Evolutionary conservation across 495 filamentous ascomycete genomes (phyloP), one percentile per base, ranked within the genome.

Genomic region (Penicillium pancosmium): DNA sequence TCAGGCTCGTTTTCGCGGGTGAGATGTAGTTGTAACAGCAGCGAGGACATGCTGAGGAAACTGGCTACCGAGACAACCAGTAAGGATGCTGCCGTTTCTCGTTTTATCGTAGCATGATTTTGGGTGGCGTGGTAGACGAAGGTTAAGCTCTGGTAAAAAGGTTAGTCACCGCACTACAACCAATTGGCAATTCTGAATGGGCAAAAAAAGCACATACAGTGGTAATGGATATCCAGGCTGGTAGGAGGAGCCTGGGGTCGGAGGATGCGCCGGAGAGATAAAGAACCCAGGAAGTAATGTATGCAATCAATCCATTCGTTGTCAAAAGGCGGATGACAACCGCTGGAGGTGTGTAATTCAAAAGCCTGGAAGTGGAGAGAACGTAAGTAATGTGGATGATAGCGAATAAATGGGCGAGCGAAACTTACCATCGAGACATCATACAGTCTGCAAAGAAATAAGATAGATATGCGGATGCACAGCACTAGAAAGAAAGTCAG

Each of bases 381-480:
- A 44, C 33, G 4, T 50, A 23, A 41, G 15, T 43, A 1, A 10
- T 31, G 11, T 34, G 13, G 55, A 36, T 33, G 36, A 50, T 19
- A 41, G 46, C 13, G 15, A 44, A 21, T 9, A 2, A 44, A 1
- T 21, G 41, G n/a, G n/a, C 41, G n/a, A 9, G 41, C 25, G 47
- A 48, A 43, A 77, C 79, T n/a, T 60, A 90, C 91, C 91, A 94
- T 70, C 91, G 86, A 61, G 88, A 92, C 91, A 96, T 96, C 68
- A 94, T 86, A 73, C 90, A 91, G 75, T 96, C 91, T 58, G 90
- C 92, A 73, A 94, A 93, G 75, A 92, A 89, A 73, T 92, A 94
- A 55, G 89, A 91, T 69, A 94, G 83, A 73, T 92, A 92, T 50
- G 87, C 91, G 40, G 90, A 91, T 71, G 89, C 87, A 69, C 80